phyloP scores from a whole-genome alignment of 139 green algal species.

The Micromonas commoda region DNA sequence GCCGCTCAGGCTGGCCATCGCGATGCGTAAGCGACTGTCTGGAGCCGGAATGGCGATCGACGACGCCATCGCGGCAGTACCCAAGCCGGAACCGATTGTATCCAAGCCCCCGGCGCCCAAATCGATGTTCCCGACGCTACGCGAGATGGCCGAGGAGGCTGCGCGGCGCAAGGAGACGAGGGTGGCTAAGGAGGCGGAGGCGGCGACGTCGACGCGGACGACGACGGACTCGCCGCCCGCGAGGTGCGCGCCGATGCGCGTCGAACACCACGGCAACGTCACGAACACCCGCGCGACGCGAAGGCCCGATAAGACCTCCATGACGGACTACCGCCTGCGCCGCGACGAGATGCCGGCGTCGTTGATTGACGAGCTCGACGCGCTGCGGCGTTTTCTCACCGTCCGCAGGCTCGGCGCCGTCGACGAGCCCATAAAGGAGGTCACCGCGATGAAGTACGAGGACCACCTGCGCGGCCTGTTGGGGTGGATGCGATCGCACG shows the following conservation, averaged over 20 bases:
- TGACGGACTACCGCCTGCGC: constrained; percentile 34
- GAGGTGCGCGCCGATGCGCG: neutral
- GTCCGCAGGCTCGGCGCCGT: constrained; percentile 34
- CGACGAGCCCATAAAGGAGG: constrained; percentile 31
- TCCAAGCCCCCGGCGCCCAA: too few relatives aligned
- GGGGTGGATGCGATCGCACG: constrained; percentile 44
- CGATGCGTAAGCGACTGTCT: too few relatives aligned
- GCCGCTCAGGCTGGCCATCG: constrained; percentile 12
- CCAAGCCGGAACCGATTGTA: too few relatives aligned
- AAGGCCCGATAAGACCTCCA: neutral
- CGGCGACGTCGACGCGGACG: neutral
- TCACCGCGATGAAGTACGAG: constrained; percentile 46
- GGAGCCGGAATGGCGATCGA: too few relatives aligned
- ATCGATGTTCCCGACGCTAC: neutral
- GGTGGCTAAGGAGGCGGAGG: neutral
- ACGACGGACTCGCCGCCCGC: too few relatives aligned
- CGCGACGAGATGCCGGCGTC: constrained; percentile 23
- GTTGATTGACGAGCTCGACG: constrained; percentile 41
- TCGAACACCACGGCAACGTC: neutral
- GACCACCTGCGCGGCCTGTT: constrained; percentile 46
- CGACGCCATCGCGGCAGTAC: too few relatives aligned
- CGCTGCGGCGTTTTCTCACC: constrained; percentile 43
- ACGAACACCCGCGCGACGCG: constrained; percentile 16
- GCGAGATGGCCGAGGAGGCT: neutral
- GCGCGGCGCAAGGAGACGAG: neutral